These are phyloP conservation scores for Selaginella tamariscina DNA, from an alignment of 75 land plant species.

Conservation along the genomic window DNA sequence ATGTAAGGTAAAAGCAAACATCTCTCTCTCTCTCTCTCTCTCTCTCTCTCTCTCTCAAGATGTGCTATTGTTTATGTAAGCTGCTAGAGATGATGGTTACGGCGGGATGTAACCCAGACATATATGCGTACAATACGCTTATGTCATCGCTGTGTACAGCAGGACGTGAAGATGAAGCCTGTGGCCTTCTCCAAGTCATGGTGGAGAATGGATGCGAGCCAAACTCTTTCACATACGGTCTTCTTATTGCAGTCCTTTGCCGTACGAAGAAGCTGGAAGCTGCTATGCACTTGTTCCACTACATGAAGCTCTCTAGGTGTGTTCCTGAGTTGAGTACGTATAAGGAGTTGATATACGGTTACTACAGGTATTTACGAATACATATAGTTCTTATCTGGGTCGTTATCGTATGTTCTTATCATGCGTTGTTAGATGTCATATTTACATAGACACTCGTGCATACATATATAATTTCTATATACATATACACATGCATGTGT, in stretches of 20 bases:
- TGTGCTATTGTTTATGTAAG: too few relatives aligned
- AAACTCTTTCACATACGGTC: conserved; percentile 20
- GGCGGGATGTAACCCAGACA: conserved; percentile 24
- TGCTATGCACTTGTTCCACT: conserved; percentile 13
- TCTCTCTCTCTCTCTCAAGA: too few relatives aligned
- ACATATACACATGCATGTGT: too few relatives aligned
- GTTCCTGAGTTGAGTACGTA: background rate
- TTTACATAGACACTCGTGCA: too few relatives aligned
- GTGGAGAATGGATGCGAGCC: conserved; percentile 14
- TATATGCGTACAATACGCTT: conserved; percentile 21
- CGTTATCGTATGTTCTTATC: too few relatives aligned
- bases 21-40: too few relatives aligned
- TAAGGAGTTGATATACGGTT: background rate
- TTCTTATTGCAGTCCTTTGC: conserved; percentile 21
- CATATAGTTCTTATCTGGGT: too few relatives aligned
- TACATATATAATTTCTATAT: too few relatives aligned
- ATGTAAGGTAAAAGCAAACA: too few relatives aligned
- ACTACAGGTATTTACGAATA: background rate
- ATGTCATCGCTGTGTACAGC: conserved; percentile 15
- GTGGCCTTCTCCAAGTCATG: conserved; percentile 25
- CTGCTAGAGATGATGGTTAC: conserved; percentile 8
- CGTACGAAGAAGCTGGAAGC: conserved; percentile 21
- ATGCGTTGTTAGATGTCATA: too few relatives aligned
- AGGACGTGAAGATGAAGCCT: conserved; percentile 19
- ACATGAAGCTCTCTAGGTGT: conserved; percentile 13